Evolutionary conservation across 139 green algal genomes (phyloP).

Genomic region (Tetradesmus obliquus): DNA sequence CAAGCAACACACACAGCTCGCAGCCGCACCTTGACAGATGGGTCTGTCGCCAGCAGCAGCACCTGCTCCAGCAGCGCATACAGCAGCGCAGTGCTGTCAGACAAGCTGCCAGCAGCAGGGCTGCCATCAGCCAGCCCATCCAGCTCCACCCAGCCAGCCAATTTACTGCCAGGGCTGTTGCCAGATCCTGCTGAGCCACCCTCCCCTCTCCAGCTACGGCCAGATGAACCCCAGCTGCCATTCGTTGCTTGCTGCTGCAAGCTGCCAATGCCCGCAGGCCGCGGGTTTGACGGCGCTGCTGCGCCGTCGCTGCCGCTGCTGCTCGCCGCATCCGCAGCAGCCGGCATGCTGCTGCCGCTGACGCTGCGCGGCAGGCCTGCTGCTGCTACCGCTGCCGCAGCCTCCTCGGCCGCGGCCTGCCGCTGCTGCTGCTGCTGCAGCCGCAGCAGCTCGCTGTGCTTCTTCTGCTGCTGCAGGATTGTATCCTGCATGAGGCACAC

Average conservation of each 20-base stretch:
- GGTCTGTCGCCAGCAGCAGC: conserved; percentile 80
- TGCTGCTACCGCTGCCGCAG: conserved; percentile 3
- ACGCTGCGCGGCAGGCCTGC: not conserved
- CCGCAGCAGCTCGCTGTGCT: conserved; percentile 37
- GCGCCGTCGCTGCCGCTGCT: not conserved
- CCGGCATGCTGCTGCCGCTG: conserved; percentile 13
- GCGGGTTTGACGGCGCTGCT: conserved; percentile 33
- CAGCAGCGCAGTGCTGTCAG: conserved; percentile 34
- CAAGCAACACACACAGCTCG: not conserved
- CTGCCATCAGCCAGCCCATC: not conserved
- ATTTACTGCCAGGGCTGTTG: not conserved
- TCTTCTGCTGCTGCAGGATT: conserved; percentile 40
- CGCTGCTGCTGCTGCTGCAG: conserved; percentile 45
- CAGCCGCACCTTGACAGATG: conserved; percentile 59
- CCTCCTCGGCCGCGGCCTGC: not conserved
- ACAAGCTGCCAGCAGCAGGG: conserved; percentile 46
- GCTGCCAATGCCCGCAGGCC: not conserved
- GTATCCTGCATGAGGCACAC: conserved; percentile 35
- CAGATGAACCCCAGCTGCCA: conserved; percentile 24
- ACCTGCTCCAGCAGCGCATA: conserved; percentile 70
- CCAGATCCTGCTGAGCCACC: not conserved
- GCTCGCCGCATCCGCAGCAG: not conserved
- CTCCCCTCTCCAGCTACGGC: not conserved
- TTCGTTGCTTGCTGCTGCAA: conserved; percentile 2
- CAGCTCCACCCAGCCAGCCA: conserved; percentile 5